A percentile compares a stretch with the other conserved stretches of the same genome.
Evolutionary conservation across 345 rosid genomes (phyloP).

Genomic region (Sisymbrium irio): DNA sequence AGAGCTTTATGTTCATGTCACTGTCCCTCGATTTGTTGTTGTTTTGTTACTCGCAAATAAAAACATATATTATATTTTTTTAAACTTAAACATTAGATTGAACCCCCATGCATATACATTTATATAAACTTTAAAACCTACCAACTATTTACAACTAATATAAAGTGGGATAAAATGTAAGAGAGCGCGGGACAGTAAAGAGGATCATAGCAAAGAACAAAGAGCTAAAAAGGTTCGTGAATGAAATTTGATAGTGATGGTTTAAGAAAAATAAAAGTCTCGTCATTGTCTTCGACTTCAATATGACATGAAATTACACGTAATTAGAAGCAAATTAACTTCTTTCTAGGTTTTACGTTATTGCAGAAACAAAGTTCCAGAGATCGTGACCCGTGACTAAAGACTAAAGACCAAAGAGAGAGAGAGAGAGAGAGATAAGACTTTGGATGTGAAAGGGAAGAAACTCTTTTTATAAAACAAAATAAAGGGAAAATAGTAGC

Average conservation of each 20-base stretch:
- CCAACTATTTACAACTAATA: not conserved
- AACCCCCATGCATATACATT: no score
- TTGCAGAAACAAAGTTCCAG: constrained; percentile 24
- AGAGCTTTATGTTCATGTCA: not conserved
- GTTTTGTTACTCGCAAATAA: no score
- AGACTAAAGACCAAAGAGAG: not conserved
- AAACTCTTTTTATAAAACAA: not conserved
- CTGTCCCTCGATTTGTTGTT: not conserved
- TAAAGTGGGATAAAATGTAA: not conserved
- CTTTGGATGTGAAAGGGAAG: constrained; percentile 9
- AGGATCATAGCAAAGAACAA: constrained; percentile 6
- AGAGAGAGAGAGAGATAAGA: not conserved
- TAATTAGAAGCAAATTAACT: constrained; percentile 19
- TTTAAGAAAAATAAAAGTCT: constrained; percentile 21
- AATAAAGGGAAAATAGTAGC: not conserved
- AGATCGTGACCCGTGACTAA: constrained; percentile 16
- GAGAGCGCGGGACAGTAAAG: not conserved
- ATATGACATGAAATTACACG: constrained; percentile 31
- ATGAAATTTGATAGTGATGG: constrained; percentile 27
- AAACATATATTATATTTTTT: no score
- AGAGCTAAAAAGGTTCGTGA: constrained; percentile 2
- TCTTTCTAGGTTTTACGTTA: constrained; percentile 17
- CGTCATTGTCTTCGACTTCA: no score
- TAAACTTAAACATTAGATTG: no score
- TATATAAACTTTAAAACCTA: no score